A percentile compares a stretch with the other conserved stretches of the same genome.
phyloP scores from a whole-genome alignment of 1,284 basidiomycete genomes.

The Tilletia walkeri region DNA sequence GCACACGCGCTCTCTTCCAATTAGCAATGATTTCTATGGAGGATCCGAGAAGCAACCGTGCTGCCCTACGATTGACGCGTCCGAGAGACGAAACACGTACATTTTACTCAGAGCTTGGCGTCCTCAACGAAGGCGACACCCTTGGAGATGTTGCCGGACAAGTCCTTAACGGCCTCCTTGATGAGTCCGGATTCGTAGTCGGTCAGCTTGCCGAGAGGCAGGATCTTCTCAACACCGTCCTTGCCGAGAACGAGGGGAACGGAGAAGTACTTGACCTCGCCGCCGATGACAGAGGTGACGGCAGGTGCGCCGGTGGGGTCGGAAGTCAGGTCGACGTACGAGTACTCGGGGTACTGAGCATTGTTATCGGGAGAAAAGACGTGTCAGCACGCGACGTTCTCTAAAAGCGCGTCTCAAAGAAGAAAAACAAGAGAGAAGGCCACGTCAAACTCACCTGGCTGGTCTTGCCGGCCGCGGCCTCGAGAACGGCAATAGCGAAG shows the following conservation, averaged over 20 bases:
- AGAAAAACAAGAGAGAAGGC: background rate
- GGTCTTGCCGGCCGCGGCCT: constrained; percentile 46
- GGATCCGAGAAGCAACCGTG: background rate
- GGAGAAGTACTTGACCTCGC: constrained; percentile 49
- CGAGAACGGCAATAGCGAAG: constrained; percentile 48
- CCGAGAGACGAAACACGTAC: background rate
- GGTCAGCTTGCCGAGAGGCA: constrained; percentile 60
- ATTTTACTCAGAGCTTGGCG: constrained; percentile 19
- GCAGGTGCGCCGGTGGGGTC: constrained; percentile 47
- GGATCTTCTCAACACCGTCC: constrained; percentile 62
- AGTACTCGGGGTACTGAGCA: constrained; percentile 39
- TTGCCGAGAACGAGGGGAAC: constrained; percentile 51
- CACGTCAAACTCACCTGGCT: constrained; percentile 15
- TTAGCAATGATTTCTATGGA: background rate
- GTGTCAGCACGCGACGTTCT: background rate
- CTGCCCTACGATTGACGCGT: background rate
- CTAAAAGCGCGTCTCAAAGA: background rate
- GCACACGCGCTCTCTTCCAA: no score
- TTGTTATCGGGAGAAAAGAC: background rate
- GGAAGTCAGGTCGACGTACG: constrained; percentile 49
- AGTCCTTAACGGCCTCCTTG: constrained; percentile 60
- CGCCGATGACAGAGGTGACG: constrained; percentile 41
- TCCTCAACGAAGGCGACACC: constrained; percentile 39
- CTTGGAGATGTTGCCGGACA: constrained; percentile 58
- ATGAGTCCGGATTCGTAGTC: constrained; percentile 60